phyloP scores from a whole-genome alignment of 2,329 filamentous ascomycete genomes.

The Lecanicillium sp. region DNA sequence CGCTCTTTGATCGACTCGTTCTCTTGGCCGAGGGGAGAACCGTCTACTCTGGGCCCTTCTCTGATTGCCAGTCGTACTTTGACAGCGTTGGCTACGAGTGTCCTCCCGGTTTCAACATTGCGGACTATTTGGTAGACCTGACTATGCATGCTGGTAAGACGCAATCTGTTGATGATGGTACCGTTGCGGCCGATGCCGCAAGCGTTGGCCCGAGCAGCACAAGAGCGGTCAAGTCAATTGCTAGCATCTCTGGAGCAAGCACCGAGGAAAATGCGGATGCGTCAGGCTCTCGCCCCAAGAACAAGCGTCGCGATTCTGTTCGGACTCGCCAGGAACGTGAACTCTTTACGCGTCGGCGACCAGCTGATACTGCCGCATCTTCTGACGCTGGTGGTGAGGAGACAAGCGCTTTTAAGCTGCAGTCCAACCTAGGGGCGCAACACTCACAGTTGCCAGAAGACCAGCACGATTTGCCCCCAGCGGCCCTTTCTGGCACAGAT shows the following conservation, averaged over 20 bases:
- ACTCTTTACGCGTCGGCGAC: slow-evolving; percentile 74
- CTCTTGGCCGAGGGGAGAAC: slow-evolving; percentile 81
- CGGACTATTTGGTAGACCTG: slow-evolving; percentile 92
- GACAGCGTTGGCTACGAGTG: slow-evolving; percentile 87
- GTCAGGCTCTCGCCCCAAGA: slow-evolving; percentile 55
- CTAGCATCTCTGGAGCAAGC: slow-evolving; percentile 71
- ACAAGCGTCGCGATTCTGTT: slow-evolving; percentile 70
- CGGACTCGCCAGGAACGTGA: slow-evolving; percentile 81
- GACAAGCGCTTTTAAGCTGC: slow-evolving; percentile 41
- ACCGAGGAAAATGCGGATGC: slow-evolving; percentile 58
- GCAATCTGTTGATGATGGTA: slow-evolving; percentile 46
- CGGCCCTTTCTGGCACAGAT: slow-evolving; percentile 59
- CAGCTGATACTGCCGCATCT: slow-evolving; percentile 54
- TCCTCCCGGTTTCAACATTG: slow-evolving; percentile 96
- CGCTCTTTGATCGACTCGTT: slow-evolving; percentile 89
- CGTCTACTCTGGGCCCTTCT: slow-evolving; percentile 89
- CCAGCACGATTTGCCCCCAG: slow-evolving; percentile 51
- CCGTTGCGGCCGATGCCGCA: slow-evolving; percentile 43
- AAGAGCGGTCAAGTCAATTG: slow-evolving; percentile 80
- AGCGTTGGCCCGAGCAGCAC: slow-evolving; percentile 79
- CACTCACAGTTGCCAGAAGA: slow-evolving; percentile 61
- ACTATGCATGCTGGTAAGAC: slow-evolving; percentile 85
- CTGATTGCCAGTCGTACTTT: slow-evolving; percentile 85
- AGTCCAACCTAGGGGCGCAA: slow-evolving; percentile 31
- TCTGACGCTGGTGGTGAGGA: slow-evolving; percentile 47